phyloP scores from a whole-genome alignment of 257 asterid species.

The Catharanthus roseus region DNA sequence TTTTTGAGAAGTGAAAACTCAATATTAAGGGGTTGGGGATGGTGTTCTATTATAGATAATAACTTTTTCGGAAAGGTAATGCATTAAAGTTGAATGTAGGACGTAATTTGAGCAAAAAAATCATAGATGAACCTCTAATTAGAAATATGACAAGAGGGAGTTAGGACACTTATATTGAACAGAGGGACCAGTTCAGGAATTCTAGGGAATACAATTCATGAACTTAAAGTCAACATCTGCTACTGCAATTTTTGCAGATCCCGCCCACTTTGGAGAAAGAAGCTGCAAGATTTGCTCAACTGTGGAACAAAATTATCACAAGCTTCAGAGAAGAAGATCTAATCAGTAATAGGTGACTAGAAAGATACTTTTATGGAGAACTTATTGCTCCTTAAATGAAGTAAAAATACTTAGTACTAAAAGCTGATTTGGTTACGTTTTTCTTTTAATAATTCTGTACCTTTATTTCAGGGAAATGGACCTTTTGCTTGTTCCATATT shows the following conservation, averaged over 20 bases:
- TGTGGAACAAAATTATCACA: slow-evolving; percentile 94
- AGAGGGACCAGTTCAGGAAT: not conserved
- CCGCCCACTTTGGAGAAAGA: slow-evolving; percentile 78
- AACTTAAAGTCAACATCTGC: slow-evolving; percentile 14
- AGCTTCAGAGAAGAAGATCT: slow-evolving; percentile 99
- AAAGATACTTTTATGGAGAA: not conserved
- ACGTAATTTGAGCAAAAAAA: no score
- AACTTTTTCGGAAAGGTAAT: no score
- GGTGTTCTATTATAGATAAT: no score
- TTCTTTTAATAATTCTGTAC: slow-evolving; percentile 17
- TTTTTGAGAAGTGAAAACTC: no score
- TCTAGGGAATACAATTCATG: not conserved
- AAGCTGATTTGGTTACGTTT: slow-evolving; percentile 3
- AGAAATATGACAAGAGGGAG: no score
- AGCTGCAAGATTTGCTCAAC: slow-evolving; percentile 98
- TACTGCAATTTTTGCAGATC: slow-evolving; percentile 41
- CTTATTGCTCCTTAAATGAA: not conserved
- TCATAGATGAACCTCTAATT: no score
- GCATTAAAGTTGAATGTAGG: no score
- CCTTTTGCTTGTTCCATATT: slow-evolving; percentile 95
- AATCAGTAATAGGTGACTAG: slow-evolving; percentile 70
- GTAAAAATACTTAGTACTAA: not conserved
- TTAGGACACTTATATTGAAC: no score
- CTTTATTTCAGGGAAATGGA: slow-evolving; percentile 79
- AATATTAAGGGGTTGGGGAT: no score